A percentile compares a stretch with the other conserved stretches of the same genome.
These are phyloP conservation scores for Rostrohypoxylon terebratum DNA, from an alignment of 495 filamentous ascomycete species.

Conservation along the genomic window DNA sequence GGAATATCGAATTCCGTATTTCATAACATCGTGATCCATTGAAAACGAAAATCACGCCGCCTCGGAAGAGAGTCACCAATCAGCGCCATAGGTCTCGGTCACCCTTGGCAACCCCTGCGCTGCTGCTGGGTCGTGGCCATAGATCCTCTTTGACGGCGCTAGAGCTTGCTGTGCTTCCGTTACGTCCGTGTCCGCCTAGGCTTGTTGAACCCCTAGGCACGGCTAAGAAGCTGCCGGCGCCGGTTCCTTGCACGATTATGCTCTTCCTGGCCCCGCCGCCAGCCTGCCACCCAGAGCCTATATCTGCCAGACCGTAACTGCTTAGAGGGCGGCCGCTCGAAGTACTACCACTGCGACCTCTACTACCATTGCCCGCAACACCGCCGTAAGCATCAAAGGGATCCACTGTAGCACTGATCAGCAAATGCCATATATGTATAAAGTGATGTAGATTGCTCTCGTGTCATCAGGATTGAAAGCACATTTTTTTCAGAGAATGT, in stretches of 20 bases:
- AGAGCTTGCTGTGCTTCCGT: constrained; percentile 27
- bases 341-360: constrained; percentile 39
- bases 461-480: not conserved
- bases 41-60: not conserved
- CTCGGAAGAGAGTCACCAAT: not conserved
- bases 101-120: constrained; percentile 53
- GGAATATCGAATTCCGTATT: not conserved
- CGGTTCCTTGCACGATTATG: constrained; percentile 69
- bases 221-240: constrained; percentile 83
- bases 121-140: constrained; percentile 59
- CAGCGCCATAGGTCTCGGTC: constrained; percentile 62
- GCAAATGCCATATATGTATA: not conserved
- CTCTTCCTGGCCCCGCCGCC: constrained; percentile 60
- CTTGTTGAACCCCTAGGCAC: constrained; percentile 67
- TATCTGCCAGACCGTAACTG: constrained; percentile 63
- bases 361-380: constrained; percentile 19
- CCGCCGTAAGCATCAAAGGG: constrained; percentile 48
- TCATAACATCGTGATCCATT: not conserved
- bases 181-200: constrained; percentile 27
- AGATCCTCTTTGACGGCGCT: constrained; percentile 48
- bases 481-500: not conserved
- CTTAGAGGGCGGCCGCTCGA: constrained; percentile 57
- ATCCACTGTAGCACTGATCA: constrained; percentile 44
- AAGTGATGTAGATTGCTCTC: not conserved
- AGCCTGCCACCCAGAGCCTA: constrained; percentile 55